Percentiles rank a stretch among this genome's conserved stretches.
Evolutionary conservation across 2,329 filamentous ascomycete species (phyloP).

Genomic region (Podosphaera leucotricha): DNA sequence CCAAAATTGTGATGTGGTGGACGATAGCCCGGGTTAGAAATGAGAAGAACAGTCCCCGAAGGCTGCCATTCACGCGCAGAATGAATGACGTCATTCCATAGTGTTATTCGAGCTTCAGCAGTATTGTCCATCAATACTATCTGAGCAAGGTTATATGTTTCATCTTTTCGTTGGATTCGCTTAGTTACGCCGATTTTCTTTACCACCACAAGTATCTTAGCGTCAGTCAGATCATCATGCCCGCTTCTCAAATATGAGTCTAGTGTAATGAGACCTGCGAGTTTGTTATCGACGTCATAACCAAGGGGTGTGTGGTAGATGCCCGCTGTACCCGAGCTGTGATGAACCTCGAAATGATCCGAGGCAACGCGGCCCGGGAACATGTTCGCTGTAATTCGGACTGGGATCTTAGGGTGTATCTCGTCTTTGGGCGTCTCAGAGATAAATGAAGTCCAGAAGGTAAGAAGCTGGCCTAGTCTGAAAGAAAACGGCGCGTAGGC

Average conservation of each 20-base stretch:
- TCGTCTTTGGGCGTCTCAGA: slow-evolving; percentile 14
- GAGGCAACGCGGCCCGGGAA: slow-evolving; percentile 31
- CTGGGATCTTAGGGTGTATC: slow-evolving; percentile 10
- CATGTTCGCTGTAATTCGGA: slow-evolving; percentile 25
- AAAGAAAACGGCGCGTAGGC: slow-evolving; percentile 19
- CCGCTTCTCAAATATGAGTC: slow-evolving; percentile 29
- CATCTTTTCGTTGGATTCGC: slow-evolving; percentile 19
- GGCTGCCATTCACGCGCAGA: slow-evolving; percentile 23
- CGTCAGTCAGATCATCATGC: slow-evolving; percentile 23
- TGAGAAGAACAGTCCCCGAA: slow-evolving; percentile 25
- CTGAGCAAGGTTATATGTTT: slow-evolving; percentile 23
- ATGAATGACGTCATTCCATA: slow-evolving; percentile 27
- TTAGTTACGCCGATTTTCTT: slow-evolving; percentile 30
- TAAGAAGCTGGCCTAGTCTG: slow-evolving; percentile 28
- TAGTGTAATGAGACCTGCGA: slow-evolving; percentile 30
- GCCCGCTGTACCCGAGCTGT: slow-evolving; percentile 20
- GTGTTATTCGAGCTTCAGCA: slow-evolving; percentile 24
- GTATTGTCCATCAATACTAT: slow-evolving; percentile 34
- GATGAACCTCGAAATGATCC: slow-evolving; percentile 29
- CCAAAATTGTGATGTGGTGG: slow-evolving; percentile 4
- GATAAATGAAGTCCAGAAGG: slow-evolving; percentile 32
- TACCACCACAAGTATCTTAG: slow-evolving; percentile 31
- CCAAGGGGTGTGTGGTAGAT: slow-evolving; percentile 25
- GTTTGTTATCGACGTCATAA: slow-evolving; percentile 13
- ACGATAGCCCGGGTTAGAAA: slow-evolving; percentile 17